These are phyloP conservation scores for Diutina ranongensis DNA, from an alignment of 1,139 yeast genomes.

Conservation along the genomic window DNA sequence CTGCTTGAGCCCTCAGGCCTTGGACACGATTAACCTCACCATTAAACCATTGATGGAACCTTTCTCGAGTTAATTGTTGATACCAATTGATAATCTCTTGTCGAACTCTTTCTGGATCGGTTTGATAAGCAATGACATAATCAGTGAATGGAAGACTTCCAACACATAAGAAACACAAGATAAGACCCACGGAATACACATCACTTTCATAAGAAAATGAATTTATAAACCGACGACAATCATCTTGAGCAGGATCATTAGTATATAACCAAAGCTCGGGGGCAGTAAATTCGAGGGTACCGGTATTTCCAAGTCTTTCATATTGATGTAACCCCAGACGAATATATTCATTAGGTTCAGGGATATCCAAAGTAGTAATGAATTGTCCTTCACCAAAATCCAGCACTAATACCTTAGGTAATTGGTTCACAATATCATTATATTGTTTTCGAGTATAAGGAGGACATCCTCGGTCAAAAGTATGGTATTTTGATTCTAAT, in stretches of 20 bases:
- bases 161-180: constrained; percentile 60
- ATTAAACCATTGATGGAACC: constrained; percentile 21
- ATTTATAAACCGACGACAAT: constrained; percentile 8
- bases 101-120: constrained; percentile 19
- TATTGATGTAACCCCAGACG: constrained; percentile 8
- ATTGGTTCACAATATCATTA: constrained; percentile 16
- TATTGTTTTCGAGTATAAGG: constrained; percentile 9
- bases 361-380: constrained; percentile 30
- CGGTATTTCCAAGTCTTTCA: constrained; percentile 55
- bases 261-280: constrained; percentile 54
- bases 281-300: constrained; percentile 78
- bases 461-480: constrained; percentile 8
- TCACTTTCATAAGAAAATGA: constrained; percentile 50
- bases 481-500: constrained; percentile 27
- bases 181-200: constrained; percentile 74
- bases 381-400: constrained; percentile 87
- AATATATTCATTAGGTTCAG: constrained; percentile 22
- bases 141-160: constrained; percentile 50
- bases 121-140: constrained; percentile 17
- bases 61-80: constrained; percentile 11
- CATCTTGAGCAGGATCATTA: constrained; percentile 8
- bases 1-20: neutral
- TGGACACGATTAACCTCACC: constrained; percentile 9
- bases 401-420: constrained; percentile 67
- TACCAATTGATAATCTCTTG: constrained; percentile 23